Conservation (phyloP, 805 yeast species). For the Ogataea kodamae region DNA sequence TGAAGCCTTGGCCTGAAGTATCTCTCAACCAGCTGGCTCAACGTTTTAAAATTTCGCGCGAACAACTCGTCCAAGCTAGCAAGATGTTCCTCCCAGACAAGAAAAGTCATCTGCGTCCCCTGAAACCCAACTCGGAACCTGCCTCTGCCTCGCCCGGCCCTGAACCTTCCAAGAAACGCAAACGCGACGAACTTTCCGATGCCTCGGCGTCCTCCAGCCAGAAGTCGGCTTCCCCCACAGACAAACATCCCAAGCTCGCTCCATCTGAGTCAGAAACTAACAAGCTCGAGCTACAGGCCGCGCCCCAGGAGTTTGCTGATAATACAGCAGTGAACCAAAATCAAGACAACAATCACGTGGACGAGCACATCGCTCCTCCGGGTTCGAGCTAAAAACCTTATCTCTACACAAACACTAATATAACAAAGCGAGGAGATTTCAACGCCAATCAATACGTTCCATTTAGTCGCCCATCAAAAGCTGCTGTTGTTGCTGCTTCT, state of each 20-base stretch:
- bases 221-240: conserved; percentile 1
- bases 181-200: conserved; percentile 5
- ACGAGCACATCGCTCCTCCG: too few species aligned
- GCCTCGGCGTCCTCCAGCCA: conserved; percentile 6
- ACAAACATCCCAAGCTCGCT: too few species aligned
- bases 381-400: conserved; percentile 3
- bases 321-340: too few species aligned
- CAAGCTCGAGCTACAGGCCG: too few species aligned
- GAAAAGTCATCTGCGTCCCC: conserved; percentile 16
- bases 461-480: conserved; percentile 8
- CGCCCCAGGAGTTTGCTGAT: too few species aligned
- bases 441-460: not conserved
- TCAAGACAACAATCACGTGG: too few species aligned
- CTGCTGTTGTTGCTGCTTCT: conserved; percentile 10
- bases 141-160: conserved; percentile 1
- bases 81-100: conserved; percentile 14
- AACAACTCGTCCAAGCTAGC: conserved; percentile 16
- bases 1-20: conserved; percentile 30
- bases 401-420: conserved; percentile 13
- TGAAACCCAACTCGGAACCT: conserved; percentile 15
- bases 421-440: conserved; percentile 12
- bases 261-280: too few species aligned
- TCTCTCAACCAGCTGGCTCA: conserved; percentile 29
- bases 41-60: conserved; percentile 27
- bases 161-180: conserved; percentile 8